Evolutionary conservation across 148 eudicot genomes (phyloP).

Genomic region (Oxyria digyna): DNA sequence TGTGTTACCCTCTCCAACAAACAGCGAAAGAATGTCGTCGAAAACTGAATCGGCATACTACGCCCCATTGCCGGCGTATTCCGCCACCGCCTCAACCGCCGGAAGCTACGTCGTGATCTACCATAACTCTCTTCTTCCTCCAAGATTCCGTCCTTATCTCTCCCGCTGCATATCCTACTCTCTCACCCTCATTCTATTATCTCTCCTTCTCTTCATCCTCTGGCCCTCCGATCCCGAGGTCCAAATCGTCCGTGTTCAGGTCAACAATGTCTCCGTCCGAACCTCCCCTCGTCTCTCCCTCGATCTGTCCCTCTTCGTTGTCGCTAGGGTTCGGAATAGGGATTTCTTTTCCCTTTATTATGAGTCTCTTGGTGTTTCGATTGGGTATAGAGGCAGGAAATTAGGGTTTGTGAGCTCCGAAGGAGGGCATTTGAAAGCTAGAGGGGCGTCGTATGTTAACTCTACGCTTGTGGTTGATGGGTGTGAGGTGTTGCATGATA

Average conservation of each 20-base stretch:
- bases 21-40: neutral
- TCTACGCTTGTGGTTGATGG: slow-evolving; percentile 34
- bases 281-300: slow-evolving; percentile 28
- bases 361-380: slow-evolving; percentile 17
- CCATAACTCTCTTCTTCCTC: slow-evolving; percentile 2
- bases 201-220: slow-evolving; percentile 18
- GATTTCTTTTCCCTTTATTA: slow-evolving; percentile 35
- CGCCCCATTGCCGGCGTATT: slow-evolving; percentile 11
- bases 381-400: slow-evolving; percentile 33
- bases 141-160: neutral
- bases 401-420: slow-evolving; percentile 29
- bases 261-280: slow-evolving; percentile 22
- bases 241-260: slow-evolving; percentile 26
- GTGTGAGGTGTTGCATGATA: slow-evolving; percentile 39
- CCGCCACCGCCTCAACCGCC: neutral
- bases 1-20: neutral
- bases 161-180: slow-evolving; percentile 15
- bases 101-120: slow-evolving; percentile 20
- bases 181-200: slow-evolving; percentile 9
- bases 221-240: slow-evolving; percentile 41
- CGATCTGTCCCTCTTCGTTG: slow-evolving; percentile 25
- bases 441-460: slow-evolving; percentile 28
- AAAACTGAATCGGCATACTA: slow-evolving; percentile 3
- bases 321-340: slow-evolving; percentile 26
- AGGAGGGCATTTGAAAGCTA: slow-evolving; percentile 26